Conservation (phyloP, 352 stramenopile genomes). For the Poterioochromonas sp. region DNA sequence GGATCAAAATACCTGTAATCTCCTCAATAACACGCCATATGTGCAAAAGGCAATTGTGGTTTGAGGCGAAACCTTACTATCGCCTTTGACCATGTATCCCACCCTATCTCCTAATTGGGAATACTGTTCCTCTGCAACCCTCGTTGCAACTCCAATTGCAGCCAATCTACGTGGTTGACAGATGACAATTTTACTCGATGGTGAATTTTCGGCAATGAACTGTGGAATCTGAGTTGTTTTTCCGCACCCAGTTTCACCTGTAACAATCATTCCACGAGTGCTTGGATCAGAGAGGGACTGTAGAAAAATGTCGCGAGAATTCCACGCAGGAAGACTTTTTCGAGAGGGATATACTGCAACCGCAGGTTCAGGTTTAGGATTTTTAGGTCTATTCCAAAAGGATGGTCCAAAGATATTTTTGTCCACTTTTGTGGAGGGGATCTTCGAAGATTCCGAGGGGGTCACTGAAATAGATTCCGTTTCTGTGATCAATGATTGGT, state of each 20-base stretch:
- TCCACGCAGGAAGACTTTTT: background rate
- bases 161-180: constrained; percentile 89
- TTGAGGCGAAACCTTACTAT: constrained; percentile 56
- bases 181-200: constrained; percentile 75
- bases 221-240: constrained; percentile 84
- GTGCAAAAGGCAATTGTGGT: constrained; percentile 93
- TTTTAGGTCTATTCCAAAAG: too few relatives aligned
- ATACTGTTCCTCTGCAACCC: constrained; percentile 81
- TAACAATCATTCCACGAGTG: constrained; percentile 79
- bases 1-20: constrained; percentile 50
- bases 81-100: constrained; percentile 60
- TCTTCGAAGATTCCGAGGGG: too few relatives aligned
- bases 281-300: background rate
- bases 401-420: too few relatives aligned
- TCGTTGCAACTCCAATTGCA: constrained; percentile 82
- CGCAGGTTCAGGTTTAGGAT: too few relatives aligned
- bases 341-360: too few relatives aligned
- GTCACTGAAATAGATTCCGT: too few relatives aligned
- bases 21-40: constrained; percentile 83
- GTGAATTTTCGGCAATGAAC: constrained; percentile 78
- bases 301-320: background rate
- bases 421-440: too few relatives aligned
- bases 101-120: constrained; percentile 65
- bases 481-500: too few relatives aligned
- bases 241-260: constrained; percentile 57